These are phyloP conservation scores for Populus hybrid DNA, from an alignment of 441 rosid genomes.

Conservation along the genomic window DNA sequence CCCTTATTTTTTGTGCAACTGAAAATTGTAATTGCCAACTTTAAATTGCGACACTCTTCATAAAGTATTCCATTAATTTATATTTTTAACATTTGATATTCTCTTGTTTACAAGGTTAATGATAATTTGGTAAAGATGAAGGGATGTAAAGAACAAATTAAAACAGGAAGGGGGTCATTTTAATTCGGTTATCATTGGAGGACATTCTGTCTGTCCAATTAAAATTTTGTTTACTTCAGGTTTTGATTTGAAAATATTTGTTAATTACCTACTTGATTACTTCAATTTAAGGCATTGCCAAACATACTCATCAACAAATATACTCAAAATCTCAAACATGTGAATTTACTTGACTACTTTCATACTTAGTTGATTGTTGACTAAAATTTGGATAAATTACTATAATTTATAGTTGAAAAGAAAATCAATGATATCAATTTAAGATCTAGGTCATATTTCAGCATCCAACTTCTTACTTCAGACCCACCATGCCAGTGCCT, in stretches of 20 bases:
- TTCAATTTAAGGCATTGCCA: background rate
- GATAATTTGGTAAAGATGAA: background rate
- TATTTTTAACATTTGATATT: background rate
- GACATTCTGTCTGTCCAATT: background rate
- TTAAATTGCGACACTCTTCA: background rate
- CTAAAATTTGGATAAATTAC: background rate
- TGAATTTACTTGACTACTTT: background rate
- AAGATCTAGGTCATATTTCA: background rate
- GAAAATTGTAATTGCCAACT: background rate
- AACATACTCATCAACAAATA: background rate
- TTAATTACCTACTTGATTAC: background rate
- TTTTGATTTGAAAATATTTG: background rate
- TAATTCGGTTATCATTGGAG: background rate
- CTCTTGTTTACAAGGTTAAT: background rate
- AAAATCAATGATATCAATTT: background rate
- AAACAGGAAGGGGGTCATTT: background rate
- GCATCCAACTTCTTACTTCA: background rate
- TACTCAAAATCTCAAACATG: background rate
- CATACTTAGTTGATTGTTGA: background rate
- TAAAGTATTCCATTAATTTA: background rate
- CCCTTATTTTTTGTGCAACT: background rate
- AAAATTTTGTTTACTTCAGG: background rate
- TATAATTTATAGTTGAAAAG: background rate
- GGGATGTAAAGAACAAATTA: background rate
- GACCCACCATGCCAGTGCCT: background rate